phyloP scores from a whole-genome alignment of 345 rosid species.

The Jatropha curcas region DNA sequence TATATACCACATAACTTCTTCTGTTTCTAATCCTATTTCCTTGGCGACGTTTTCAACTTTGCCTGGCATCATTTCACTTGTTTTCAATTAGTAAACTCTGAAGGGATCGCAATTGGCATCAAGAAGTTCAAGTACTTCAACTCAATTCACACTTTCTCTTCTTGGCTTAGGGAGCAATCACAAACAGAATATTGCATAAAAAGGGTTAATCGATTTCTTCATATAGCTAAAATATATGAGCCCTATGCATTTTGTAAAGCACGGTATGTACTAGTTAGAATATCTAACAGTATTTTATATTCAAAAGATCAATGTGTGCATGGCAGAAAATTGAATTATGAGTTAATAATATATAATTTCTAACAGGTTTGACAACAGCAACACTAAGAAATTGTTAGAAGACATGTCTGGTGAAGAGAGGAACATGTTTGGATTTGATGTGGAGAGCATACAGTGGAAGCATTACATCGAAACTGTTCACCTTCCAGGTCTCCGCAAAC shows the following conservation, averaged over 20 bases:
- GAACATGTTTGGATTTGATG: conserved; percentile 29
- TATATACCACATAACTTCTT: background rate
- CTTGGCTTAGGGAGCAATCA: background rate
- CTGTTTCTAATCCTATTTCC: conserved; percentile 2
- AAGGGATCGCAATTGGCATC: background rate
- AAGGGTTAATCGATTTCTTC: background rate
- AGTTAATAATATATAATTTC: too few relatives aligned
- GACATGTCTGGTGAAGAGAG: conserved; percentile 39
- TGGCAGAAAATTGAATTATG: too few relatives aligned
- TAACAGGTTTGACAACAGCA: conserved; percentile 38
- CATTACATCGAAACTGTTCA: conserved; percentile 37
- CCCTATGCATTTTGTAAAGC: background rate
- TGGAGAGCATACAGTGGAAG: conserved; percentile 39
- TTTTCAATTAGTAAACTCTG: background rate
- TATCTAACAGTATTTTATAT: too few relatives aligned
- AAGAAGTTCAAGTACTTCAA: background rate
- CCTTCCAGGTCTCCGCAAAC: conserved; percentile 24
- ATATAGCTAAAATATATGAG: background rate
- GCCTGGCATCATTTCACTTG: background rate
- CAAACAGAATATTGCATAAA: background rate
- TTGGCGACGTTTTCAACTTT: background rate
- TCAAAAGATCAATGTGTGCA: too few relatives aligned
- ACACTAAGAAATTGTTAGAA: conserved; percentile 26
- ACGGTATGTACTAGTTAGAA: background rate
- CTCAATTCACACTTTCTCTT: background rate